phyloP scores from a whole-genome alignment of 371 early-diverging fungal species.

The Haplosporangium sp. region DNA sequence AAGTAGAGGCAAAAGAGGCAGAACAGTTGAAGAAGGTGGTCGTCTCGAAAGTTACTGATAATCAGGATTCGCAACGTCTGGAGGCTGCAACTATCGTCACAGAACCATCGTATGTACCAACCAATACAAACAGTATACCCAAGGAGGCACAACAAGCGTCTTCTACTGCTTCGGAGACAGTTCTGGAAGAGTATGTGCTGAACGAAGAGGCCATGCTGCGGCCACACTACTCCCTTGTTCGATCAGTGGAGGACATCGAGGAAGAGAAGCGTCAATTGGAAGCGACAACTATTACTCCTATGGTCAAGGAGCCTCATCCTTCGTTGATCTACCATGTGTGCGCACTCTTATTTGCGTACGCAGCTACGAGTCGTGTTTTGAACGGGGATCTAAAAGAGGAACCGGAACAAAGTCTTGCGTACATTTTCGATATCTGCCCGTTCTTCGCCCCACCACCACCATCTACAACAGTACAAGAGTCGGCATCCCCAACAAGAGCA shows the following conservation, averaged over 20 bases:
- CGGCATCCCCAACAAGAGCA: background rate
- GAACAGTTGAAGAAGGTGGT: slow-evolving; percentile 34
- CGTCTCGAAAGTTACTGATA: slow-evolving; percentile 13
- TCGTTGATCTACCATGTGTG: slow-evolving; percentile 44
- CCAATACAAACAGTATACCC: slow-evolving; percentile 3
- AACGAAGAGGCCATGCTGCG: slow-evolving; percentile 45
- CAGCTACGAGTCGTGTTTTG: slow-evolving; percentile 30
- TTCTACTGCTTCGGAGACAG: background rate
- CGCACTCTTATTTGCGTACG: slow-evolving; percentile 43
- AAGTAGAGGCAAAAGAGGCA: slow-evolving; percentile 40
- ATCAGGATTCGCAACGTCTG: slow-evolving; percentile 9
- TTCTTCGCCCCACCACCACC: slow-evolving; percentile 35
- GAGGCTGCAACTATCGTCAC: slow-evolving; percentile 9
- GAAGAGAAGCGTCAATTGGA: slow-evolving; percentile 4
- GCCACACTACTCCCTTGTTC: slow-evolving; percentile 31
- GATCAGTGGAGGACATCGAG: slow-evolving; percentile 13
- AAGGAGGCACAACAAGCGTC: background rate
- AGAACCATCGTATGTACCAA: background rate
- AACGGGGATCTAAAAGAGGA: slow-evolving; percentile 46
- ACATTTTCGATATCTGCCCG: slow-evolving; percentile 45
- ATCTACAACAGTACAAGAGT: background rate
- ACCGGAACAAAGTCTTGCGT: slow-evolving; percentile 31
- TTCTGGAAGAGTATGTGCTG: slow-evolving; percentile 25
- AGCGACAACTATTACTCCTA: background rate
- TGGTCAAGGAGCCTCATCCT: slow-evolving; percentile 40